phyloP scores from a whole-genome alignment of 1,139 yeast species.

The Zygotorulaspora mrakii region DNA sequence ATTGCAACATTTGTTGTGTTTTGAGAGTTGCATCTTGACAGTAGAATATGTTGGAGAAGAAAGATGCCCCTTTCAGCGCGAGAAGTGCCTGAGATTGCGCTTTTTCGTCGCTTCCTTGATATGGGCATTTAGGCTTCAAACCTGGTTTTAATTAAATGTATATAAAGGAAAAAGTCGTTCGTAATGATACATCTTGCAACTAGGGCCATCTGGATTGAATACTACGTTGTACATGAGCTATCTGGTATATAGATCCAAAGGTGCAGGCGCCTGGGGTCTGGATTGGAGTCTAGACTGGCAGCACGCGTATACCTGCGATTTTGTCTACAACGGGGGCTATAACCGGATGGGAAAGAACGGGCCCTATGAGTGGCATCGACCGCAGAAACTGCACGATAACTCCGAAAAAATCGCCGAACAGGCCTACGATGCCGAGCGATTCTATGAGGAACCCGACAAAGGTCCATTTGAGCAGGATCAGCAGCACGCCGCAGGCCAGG shows the following conservation, averaged over 20 bases:
- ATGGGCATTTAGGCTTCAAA: no score
- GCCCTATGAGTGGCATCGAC: constrained; percentile 85
- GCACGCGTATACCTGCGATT: constrained; percentile 58
- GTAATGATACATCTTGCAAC: no score
- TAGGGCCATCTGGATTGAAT: no score
- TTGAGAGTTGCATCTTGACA: neutral
- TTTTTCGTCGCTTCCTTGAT: neutral
- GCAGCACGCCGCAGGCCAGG: constrained; percentile 66
- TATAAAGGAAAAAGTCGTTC: no score
- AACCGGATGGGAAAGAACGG: constrained; percentile 72
- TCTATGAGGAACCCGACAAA: constrained; percentile 84
- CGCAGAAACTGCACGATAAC: constrained; percentile 86
- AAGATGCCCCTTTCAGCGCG: neutral
- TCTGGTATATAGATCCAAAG: no score
- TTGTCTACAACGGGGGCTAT: constrained; percentile 75
- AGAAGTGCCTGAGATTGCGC: neutral
- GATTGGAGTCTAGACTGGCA: constrained; percentile 49
- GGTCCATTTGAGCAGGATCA: constrained; percentile 73
- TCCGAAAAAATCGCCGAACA: constrained; percentile 90
- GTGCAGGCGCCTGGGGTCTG: no score
- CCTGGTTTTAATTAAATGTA: no score
- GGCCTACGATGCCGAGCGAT: constrained; percentile 78
- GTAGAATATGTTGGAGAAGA: neutral
- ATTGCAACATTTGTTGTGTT: no score
- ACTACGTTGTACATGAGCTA: no score